Percentiles rank a stretch among this genome's conserved stretches.
phyloP scores from a whole-genome alignment of 192 early-diverging fungal genomes.

The Podila horticola region DNA sequence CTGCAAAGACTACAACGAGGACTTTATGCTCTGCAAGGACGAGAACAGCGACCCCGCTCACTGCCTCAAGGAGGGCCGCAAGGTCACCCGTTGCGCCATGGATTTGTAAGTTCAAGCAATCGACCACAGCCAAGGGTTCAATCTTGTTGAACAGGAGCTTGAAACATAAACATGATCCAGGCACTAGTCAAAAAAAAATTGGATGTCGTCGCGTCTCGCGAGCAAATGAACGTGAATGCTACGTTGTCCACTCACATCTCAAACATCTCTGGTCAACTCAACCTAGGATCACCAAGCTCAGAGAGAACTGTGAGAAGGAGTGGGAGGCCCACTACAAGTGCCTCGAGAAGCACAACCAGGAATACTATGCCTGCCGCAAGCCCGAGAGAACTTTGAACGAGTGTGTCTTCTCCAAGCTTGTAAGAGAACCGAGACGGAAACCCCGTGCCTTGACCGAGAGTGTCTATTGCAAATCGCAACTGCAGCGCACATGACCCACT shows the following conservation, averaged over 20 bases:
- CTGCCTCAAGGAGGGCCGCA: conserved; percentile 94
- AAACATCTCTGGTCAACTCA: background rate
- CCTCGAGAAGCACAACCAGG: conserved; percentile 92
- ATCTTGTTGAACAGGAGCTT: too few relatives aligned
- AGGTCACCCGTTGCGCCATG: conserved; percentile 94
- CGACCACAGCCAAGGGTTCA: too few relatives aligned
- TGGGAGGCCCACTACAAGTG: conserved; percentile 94
- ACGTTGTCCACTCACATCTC: too few relatives aligned
- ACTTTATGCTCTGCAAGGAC: conserved; percentile 97
- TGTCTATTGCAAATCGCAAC: background rate
- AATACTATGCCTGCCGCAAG: conserved; percentile 80
- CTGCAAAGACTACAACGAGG: conserved; percentile 95
- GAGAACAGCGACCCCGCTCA: conserved; percentile 89
- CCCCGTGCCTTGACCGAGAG: background rate
- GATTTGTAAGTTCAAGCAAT: conserved; percentile 68
- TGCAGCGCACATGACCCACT: background rate
- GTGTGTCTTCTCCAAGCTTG: conserved; percentile 90
- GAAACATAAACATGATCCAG: too few relatives aligned
- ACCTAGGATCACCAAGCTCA: conserved; percentile 83
- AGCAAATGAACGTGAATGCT: too few relatives aligned
- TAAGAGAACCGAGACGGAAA: conserved; percentile 42
- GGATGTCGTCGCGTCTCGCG: too few relatives aligned
- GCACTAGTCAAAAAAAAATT: too few relatives aligned
- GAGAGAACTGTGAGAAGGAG: conserved; percentile 87
- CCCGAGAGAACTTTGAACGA: conserved; percentile 85